These are phyloP conservation scores for Westerdykella sp. DNA, from an alignment of 2,329 filamentous ascomycete genomes.

Conservation along the genomic window DNA sequence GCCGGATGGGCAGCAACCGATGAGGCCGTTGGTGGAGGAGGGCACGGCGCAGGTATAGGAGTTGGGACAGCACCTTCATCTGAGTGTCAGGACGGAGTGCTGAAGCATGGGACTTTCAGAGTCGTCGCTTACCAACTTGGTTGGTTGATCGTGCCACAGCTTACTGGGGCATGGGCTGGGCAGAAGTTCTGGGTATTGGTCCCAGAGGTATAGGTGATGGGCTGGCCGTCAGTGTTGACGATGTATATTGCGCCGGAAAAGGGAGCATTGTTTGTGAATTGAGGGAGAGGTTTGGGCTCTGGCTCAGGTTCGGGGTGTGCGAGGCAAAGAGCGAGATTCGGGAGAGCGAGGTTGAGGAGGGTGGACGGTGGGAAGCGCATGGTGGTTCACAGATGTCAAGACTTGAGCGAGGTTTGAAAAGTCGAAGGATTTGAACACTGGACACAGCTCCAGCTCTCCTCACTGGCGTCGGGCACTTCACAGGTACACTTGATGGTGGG, in stretches of 20 bases:
- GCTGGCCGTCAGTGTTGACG: slow-evolving; percentile 27
- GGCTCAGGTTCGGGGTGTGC: slow-evolving; percentile 23
- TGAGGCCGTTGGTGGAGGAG: slow-evolving; percentile 26
- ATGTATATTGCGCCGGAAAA: slow-evolving; percentile 39
- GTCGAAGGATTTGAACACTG: too few relatives aligned
- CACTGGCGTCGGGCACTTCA: too few relatives aligned
- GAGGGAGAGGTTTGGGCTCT: slow-evolving; percentile 8
- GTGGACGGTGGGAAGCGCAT: background rate
- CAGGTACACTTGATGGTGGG: too few relatives aligned
- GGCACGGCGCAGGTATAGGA: slow-evolving; percentile 30
- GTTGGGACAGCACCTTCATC: slow-evolving; percentile 33
- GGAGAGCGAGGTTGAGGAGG: background rate
- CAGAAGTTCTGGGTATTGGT: slow-evolving; percentile 21
- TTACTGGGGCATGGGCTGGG: slow-evolving; percentile 32
- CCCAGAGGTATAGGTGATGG: slow-evolving; percentile 27
- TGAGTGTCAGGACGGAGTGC: background rate
- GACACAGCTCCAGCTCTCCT: too few relatives aligned
- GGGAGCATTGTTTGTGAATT: slow-evolving; percentile 30
- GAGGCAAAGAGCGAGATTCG: slow-evolving; percentile 6
- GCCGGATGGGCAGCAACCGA: slow-evolving; percentile 36
- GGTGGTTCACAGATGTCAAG: background rate
- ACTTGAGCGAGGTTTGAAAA: too few relatives aligned
- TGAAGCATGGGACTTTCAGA: background rate
- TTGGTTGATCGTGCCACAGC: slow-evolving; percentile 39
- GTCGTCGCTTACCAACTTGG: slow-evolving; percentile 37